Evolutionary conservation across 305 asterid species (phyloP), one percentile per base, ranked within the genome.

Genomic region (Andrographis paniculata): DNA sequence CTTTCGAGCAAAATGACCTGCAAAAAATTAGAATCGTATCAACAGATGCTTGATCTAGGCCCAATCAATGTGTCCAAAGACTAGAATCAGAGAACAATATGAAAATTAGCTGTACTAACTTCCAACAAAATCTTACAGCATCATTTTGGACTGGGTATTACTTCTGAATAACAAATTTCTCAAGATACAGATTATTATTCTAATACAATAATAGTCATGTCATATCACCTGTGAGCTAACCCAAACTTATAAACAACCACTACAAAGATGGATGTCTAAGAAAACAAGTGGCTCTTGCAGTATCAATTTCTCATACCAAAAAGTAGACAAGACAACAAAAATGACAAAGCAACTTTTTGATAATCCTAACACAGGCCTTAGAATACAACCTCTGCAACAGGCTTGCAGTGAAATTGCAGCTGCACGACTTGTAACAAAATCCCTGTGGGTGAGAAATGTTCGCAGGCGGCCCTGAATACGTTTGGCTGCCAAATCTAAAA

Each of bases 401-500:
- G 99, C 70, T 71, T 92, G 99, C 19, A 92, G 64, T 49, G 78
- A 74, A 63, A 74, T 66, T 64, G 95, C 87, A 66, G 87, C 78
- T 61, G 43, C 55, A 50, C 85, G 82, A 46, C 44, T 64, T 14
- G 68, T 52, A 53, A 81, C 62, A 56, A 81, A 92, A 42, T 67
- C 79, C 73, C 58, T 84, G 62, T 58, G 88, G 9, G 91, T 79
- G 62, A 79, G 50, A 72, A 52, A 79, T 59, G 94, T 79, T 55
- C 84, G 81, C 54, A 87, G 51, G 51, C 66, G 65, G 42, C 91
- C 72, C 77, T 92, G 99, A 70, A 92, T 80, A 53, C 64, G 67
- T 68, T 69, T 87, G 53, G 94, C 94, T 41, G 99, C 87, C 55
- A 71, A 69, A 67, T 87, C 95, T 71, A 92, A 66, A 64, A 87